Percentiles rank a stretch among this genome's conserved stretches.
Evolutionary conservation across 192 early-diverging fungal species (phyloP).

Genomic region (Gigaspora rosea): DNA sequence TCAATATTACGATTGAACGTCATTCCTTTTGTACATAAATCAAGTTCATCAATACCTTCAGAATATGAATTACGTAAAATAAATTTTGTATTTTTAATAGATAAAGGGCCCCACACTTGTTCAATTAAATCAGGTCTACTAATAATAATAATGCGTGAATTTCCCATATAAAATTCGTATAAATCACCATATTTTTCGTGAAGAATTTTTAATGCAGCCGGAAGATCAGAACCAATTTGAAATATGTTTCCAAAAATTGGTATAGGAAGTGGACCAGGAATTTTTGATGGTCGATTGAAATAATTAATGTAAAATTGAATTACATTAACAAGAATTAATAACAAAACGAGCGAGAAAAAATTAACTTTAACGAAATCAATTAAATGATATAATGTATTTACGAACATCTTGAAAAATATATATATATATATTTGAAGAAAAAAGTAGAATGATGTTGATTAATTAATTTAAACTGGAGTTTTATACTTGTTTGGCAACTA

Average conservation of each 20-base stretch:
- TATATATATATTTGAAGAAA: too few relatives aligned
- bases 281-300: too few relatives aligned
- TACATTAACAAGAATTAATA: background rate
- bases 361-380: too few relatives aligned
- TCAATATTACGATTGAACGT: background rate
- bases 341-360: background rate
- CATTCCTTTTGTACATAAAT: background rate
- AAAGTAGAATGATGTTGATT: too few relatives aligned
- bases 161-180: constrained; percentile 2
- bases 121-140: constrained; percentile 21
- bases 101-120: background rate
- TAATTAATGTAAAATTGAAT: too few relatives aligned
- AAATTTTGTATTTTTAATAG: constrained; percentile 7
- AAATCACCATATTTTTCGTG: constrained; percentile 20
- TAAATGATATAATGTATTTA: too few relatives aligned
- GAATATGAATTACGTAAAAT: too few relatives aligned
- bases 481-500: too few relatives aligned
- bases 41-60: background rate
- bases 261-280: too few relatives aligned
- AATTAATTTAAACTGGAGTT: too few relatives aligned
- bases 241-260: constrained; percentile 24
- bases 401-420: too few relatives aligned
- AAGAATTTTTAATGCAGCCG: background rate
- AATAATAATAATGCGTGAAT: background rate
- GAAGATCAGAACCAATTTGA: background rate